Evolutionary conservation across 2,329 filamentous ascomycete species (phyloP), one percentile per base, ranked within the genome.

Genomic region (Fusarium denticulatum): DNA sequence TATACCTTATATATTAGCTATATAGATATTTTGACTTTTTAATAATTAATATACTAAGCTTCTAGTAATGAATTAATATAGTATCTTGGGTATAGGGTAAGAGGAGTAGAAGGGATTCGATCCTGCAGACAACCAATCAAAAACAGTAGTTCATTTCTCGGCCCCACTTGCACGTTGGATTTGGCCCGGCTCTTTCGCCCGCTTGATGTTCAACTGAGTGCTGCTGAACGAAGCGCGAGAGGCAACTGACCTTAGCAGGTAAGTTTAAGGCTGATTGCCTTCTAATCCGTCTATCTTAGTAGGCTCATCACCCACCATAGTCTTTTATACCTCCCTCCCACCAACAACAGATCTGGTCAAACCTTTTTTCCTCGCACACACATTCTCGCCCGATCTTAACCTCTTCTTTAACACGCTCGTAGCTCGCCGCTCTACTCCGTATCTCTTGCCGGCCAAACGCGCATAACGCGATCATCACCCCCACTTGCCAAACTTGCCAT

Each of bases 121-220:
- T 18, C 18, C 15, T 49, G 40, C 30, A 40, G 46, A 37, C 39
- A 16, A 32, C 79, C 76, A 80, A 79, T 80, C 60, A 76, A 24
- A 57, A 22, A 45, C 60, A 58, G 45, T 60, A 36, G 70, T 74
- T 70, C 75, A 76, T 77, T 71, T 77, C 69, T 61, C 40, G 58
- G 26, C 50, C 58, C 70, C 52, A 26, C 47, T 16, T 32, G 14
- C 22, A 50, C 16, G 16, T 20, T 14, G 13, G 34, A 20, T 16
- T 57, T 39, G 22, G 26, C 34, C 15, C 16, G 16, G 46, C 6
- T 32, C 69, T 72, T 52, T 57, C 36, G 30, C 30, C 30, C 30
- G 6, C 52, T 43, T 40, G 26, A 26, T 24, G 34, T 46, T 59
- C 14, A 56, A 37, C 34, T 47, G 22, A 49, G 46, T 49, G 22